phyloP scores from a whole-genome alignment of 768 basidiomycete genomes.

The Lanmaoa pseudosensibilis region DNA sequence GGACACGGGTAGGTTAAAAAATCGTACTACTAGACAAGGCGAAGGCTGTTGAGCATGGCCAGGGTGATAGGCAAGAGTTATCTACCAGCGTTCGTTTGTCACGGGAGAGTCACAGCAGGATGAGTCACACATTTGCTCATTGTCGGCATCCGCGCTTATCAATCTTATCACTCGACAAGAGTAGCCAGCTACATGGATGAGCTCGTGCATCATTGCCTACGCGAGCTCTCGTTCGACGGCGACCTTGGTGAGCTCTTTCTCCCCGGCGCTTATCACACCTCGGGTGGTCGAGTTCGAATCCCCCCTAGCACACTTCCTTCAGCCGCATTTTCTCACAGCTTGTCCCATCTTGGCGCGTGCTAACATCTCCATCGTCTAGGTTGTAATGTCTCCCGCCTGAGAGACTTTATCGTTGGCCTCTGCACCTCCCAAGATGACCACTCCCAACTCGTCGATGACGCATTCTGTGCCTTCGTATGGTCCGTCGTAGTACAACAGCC shows the following conservation, averaged over 20 bases:
- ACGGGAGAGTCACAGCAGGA: neutral
- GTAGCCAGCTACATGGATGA: slow-evolving; percentile 63
- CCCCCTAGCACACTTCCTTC: slow-evolving; percentile 29
- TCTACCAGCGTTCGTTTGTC: neutral
- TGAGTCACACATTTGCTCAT: neutral
- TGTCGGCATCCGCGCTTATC: neutral
- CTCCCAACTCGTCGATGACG: slow-evolving; percentile 66
- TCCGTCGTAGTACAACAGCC: slow-evolving; percentile 73
- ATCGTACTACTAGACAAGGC: neutral
- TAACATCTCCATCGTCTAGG: slow-evolving; percentile 45
- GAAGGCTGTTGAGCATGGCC: neutral
- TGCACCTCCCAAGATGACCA: slow-evolving; percentile 44
- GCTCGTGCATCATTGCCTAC: slow-evolving; percentile 78
- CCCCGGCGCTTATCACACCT: neutral
- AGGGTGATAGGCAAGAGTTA: neutral
- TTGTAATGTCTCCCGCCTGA: slow-evolving; percentile 68
- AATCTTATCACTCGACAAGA: neutral
- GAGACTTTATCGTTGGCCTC: slow-evolving; percentile 68
- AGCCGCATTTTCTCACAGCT: slow-evolving; percentile 18
- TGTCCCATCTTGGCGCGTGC: neutral
- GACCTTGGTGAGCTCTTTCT: slow-evolving; percentile 68
- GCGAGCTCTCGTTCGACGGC: slow-evolving; percentile 87
- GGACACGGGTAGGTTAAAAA: neutral
- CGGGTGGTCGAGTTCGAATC: slow-evolving; percentile 45
- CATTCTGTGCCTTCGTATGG: slow-evolving; percentile 82